A percentile compares a stretch with the other conserved stretches of the same genome.
Conservation (phyloP, 164 flowering plant genomes). For the Vitis amurensis region DNA sequence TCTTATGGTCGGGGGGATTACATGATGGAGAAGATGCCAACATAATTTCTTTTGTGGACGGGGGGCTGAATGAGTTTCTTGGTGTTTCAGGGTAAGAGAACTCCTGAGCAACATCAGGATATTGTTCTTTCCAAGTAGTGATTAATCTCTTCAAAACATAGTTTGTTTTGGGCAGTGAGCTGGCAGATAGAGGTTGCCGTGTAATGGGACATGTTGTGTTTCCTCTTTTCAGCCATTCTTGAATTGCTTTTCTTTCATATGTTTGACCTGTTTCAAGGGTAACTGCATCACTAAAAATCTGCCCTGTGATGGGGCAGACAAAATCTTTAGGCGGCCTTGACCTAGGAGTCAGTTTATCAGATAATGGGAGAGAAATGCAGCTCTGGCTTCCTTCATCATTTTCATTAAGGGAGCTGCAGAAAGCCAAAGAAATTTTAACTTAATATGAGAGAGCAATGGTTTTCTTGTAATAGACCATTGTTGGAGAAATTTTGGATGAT, state of each 20-base stretch:
- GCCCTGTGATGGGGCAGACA: constrained; percentile 78
- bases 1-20: constrained; percentile 20
- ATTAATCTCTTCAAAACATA: constrained; percentile 73
- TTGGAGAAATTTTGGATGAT: neutral
- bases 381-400: constrained; percentile 54
- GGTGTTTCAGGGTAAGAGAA: constrained; percentile 55
- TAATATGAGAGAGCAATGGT: neutral
- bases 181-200: constrained; percentile 61
- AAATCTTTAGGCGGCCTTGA: constrained; percentile 75
- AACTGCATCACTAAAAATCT: constrained; percentile 69
- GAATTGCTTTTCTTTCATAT: constrained; percentile 78
- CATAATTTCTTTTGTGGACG: constrained; percentile 27
- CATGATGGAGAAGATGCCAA: constrained; percentile 22
- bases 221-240: constrained; percentile 80
- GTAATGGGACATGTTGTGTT: constrained; percentile 79
- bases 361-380: constrained; percentile 38
- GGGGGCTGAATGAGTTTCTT: constrained; percentile 28
- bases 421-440: neutral
- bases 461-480: neutral
- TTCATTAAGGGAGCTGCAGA: constrained; percentile 42
- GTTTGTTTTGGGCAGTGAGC: constrained; percentile 62
- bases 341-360: constrained; percentile 45
- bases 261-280: constrained; percentile 93
- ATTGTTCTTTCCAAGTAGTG: constrained; percentile 74
- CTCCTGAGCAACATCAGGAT: constrained; percentile 71